These are phyloP conservation scores for Alternaria viburni DNA, from an alignment of 2,329 filamentous ascomycete species.

Conservation along the genomic window DNA sequence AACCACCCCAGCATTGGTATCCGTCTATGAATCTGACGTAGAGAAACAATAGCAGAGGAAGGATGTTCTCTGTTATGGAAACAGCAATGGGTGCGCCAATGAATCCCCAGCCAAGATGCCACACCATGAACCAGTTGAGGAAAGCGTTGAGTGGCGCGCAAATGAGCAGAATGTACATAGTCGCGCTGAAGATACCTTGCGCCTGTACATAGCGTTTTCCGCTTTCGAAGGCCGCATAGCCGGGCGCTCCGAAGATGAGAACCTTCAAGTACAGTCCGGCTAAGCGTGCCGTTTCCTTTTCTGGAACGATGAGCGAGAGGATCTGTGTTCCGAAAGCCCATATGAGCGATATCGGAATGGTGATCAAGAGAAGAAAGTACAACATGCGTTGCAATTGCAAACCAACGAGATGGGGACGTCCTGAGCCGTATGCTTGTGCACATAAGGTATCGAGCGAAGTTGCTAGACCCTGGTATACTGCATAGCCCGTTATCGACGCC, in stretches of 20 bases:
- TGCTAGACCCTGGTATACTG: slow-evolving; percentile 68
- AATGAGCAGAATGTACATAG: slow-evolving; percentile 81
- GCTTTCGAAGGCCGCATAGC: slow-evolving; percentile 76
- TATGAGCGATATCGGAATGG: slow-evolving; percentile 72
- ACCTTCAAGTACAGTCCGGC: slow-evolving; percentile 77
- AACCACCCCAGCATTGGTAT: slow-evolving; percentile 80
- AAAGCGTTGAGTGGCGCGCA: slow-evolving; percentile 82
- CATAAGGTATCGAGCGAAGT: slow-evolving; percentile 93
- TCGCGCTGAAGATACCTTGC: slow-evolving; percentile 83
- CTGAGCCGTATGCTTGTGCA: slow-evolving; percentile 91
- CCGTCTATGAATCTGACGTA: slow-evolving; percentile 77
- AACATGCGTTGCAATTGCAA: slow-evolving; percentile 83
- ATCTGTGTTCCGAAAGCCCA: slow-evolving; percentile 74
- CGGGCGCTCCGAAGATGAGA: slow-evolving; percentile 73
- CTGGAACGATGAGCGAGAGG: slow-evolving; percentile 70
- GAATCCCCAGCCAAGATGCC: slow-evolving; percentile 65
- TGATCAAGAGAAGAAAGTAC: slow-evolving; percentile 74
- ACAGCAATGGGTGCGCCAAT: slow-evolving; percentile 82
- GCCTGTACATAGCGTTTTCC: slow-evolving; percentile 89
- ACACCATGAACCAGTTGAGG: slow-evolving; percentile 82
- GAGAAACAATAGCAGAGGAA: slow-evolving; percentile 73
- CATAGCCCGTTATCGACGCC: slow-evolving; percentile 57
- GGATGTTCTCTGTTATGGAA: slow-evolving; percentile 74
- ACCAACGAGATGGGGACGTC: slow-evolving; percentile 86
- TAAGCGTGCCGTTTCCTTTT: slow-evolving; percentile 71